Percentiles rank a stretch among this genome's conserved stretches.
Evolutionary conservation across 257 asterid genomes (phyloP).

Genomic region (Datura wrightii): DNA sequence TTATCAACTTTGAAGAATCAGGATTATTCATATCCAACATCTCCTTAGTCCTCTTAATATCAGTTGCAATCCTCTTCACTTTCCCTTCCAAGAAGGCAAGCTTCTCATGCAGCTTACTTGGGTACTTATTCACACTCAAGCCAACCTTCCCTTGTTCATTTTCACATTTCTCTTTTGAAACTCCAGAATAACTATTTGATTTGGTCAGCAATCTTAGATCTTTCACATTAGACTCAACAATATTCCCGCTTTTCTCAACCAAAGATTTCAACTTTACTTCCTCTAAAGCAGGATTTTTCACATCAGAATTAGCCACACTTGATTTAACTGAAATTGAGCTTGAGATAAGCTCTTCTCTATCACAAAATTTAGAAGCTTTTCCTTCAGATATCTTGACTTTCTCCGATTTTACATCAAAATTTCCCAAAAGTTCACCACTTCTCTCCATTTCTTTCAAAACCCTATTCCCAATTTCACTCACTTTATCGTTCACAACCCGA

Average conservation of each 20-base stretch:
- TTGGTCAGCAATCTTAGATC: slow-evolving; percentile 45
- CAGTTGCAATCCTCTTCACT: slow-evolving; percentile 78
- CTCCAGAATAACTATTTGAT: slow-evolving; percentile 37
- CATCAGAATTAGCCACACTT: slow-evolving; percentile 31
- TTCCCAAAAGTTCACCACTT: slow-evolving; percentile 27
- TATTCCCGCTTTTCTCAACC: slow-evolving; percentile 36
- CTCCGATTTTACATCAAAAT: slow-evolving; percentile 27
- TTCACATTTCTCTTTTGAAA: slow-evolving; percentile 43
- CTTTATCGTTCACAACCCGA: slow-evolving; percentile 37
- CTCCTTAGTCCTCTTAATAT: slow-evolving; percentile 78
- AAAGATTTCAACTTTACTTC: slow-evolving; percentile 45
- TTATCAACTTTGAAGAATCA: slow-evolving; percentile 67
- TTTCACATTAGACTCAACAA: slow-evolving; percentile 41
- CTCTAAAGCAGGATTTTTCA: slow-evolving; percentile 30
- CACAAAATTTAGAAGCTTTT: slow-evolving; percentile 32
- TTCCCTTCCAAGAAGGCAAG: slow-evolving; percentile 84
- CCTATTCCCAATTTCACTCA: slow-evolving; percentile 20
- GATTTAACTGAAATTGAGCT: slow-evolving; percentile 39
- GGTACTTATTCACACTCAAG: slow-evolving; percentile 45
- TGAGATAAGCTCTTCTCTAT: slow-evolving; percentile 38
- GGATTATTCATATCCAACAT: slow-evolving; percentile 67
- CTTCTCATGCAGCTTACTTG: slow-evolving; percentile 75
- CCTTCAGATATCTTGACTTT: slow-evolving; percentile 35
- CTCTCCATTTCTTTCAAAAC: slow-evolving; percentile 23
- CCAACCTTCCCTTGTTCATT: slow-evolving; percentile 36